These are phyloP conservation scores for Medicago truncatula DNA, from an alignment of 306 rosid species.

Conservation along the genomic window DNA sequence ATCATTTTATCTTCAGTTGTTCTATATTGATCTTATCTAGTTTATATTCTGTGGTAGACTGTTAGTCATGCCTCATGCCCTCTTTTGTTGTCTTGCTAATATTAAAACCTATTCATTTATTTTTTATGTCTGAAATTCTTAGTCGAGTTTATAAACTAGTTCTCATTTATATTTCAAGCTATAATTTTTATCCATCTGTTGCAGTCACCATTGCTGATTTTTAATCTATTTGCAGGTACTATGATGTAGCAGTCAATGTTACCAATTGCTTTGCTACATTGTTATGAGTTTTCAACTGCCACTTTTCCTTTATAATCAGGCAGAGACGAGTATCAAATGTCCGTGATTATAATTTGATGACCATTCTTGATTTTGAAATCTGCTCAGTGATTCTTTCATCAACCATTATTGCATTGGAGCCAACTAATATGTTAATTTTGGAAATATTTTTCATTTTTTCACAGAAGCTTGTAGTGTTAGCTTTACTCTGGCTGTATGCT, in stretches of 20 bases:
- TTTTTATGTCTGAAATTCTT: not conserved
- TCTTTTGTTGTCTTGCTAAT: too few species aligned
- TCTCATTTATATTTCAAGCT: not conserved
- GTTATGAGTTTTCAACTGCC: not conserved
- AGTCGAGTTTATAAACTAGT: not conserved
- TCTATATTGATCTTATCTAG: too few species aligned
- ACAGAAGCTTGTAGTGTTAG: not conserved
- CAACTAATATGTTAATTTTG: not conserved
- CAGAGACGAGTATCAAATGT: not conserved
- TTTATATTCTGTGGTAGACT: too few species aligned
- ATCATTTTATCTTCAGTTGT: too few species aligned
- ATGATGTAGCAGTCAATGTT: not conserved
- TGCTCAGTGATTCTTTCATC: not conserved
- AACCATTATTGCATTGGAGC: not conserved
- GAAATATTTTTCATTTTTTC: not conserved
- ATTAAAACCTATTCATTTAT: too few species aligned
- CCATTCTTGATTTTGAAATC: not conserved
- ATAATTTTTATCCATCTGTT: not conserved
- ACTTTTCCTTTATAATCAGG: conserved; percentile 21
- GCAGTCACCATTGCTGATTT: not conserved
- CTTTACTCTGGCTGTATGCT: not conserved
- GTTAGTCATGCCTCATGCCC: too few species aligned
- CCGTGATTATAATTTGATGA: too few species aligned
- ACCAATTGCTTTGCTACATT: conserved; percentile 11
- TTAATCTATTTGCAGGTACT: conserved; percentile 2